phyloP scores from a whole-genome alignment of 352 stramenopile species.

The Phytopythium helicoides region DNA sequence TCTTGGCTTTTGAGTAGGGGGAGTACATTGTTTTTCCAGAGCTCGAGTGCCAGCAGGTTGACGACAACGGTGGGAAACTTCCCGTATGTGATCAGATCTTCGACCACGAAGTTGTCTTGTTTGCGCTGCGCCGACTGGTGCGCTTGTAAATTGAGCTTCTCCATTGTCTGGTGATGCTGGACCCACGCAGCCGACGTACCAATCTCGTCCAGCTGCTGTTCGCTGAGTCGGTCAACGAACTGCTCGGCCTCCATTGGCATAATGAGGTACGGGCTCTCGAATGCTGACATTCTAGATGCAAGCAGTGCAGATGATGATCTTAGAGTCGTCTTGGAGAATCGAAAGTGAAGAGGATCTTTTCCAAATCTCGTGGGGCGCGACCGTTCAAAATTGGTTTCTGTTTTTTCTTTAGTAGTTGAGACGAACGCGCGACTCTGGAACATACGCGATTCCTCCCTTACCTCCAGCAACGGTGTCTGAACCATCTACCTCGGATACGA shows the following conservation, averaged over 20 bases:
- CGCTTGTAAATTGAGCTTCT: constrained; percentile 94
- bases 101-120: constrained; percentile 93
- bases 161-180: constrained; percentile 80
- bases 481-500: neutral
- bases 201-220: constrained; percentile 61
- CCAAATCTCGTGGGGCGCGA: too few species aligned
- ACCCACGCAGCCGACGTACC: constrained; percentile 75
- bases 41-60: constrained; percentile 88
- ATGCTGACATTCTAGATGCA: neutral
- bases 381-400: too few species aligned
- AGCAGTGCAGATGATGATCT: too few species aligned
- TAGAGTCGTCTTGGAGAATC: too few species aligned
- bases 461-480: neutral
- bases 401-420: constrained; percentile 6
- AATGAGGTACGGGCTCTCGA: constrained; percentile 55
- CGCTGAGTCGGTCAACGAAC: constrained; percentile 69
- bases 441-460: constrained; percentile 3
- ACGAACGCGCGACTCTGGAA: constrained; percentile 2
- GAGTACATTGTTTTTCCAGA: constrained; percentile 87
- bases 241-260: constrained; percentile 80
- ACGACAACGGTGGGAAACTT: constrained; percentile 88
- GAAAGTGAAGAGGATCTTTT: neutral
- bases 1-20: constrained; percentile 54
- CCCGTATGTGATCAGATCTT: constrained; percentile 89
- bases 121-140: constrained; percentile 89